A percentile compares a stretch with the other conserved stretches of the same genome.
Evolutionary conservation across 2,329 filamentous ascomycete genomes (phyloP).

Genomic region (Clonostachys rosea): DNA sequence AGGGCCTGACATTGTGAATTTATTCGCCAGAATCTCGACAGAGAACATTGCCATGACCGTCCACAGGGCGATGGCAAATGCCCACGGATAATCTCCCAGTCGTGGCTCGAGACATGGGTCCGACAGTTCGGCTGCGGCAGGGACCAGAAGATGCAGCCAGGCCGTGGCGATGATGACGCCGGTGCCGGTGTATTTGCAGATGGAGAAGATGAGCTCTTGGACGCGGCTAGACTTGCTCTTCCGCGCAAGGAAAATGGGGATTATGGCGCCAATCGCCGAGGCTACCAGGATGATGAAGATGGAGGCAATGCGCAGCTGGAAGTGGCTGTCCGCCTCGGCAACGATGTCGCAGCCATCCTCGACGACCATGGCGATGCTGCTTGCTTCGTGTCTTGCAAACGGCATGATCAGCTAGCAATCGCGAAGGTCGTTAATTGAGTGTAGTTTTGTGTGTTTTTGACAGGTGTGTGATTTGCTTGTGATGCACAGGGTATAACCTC

Average conservation of each 20-base stretch:
- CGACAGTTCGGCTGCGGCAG: conserved; percentile 71
- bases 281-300: conserved; percentile 84
- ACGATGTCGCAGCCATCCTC: no score
- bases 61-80: conserved; percentile 80
- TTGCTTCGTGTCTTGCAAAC: no score
- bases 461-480: no score
- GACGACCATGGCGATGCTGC: no score
- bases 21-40: conserved; percentile 72
- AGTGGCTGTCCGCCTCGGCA: no score
- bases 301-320: conserved; percentile 65
- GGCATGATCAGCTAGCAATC: no score
- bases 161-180: conserved; percentile 92
- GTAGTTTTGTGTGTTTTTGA: no score
- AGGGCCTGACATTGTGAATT: conserved; percentile 33
- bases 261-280: conserved; percentile 63
- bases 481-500: no score
- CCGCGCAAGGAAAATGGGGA: conserved; percentile 67
- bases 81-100: conserved; percentile 67
- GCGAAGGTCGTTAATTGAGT: no score
- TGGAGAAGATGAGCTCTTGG: conserved; percentile 72
- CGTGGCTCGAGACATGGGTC: conserved; percentile 59
- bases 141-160: conserved; percentile 83
- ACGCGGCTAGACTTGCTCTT: conserved; percentile 43
- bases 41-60: conserved; percentile 86
- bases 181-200: conserved; percentile 89